These are phyloP conservation scores for Cercospora berteroae DNA, from an alignment of 2,329 filamentous ascomycete species.

Conservation along the genomic window DNA sequence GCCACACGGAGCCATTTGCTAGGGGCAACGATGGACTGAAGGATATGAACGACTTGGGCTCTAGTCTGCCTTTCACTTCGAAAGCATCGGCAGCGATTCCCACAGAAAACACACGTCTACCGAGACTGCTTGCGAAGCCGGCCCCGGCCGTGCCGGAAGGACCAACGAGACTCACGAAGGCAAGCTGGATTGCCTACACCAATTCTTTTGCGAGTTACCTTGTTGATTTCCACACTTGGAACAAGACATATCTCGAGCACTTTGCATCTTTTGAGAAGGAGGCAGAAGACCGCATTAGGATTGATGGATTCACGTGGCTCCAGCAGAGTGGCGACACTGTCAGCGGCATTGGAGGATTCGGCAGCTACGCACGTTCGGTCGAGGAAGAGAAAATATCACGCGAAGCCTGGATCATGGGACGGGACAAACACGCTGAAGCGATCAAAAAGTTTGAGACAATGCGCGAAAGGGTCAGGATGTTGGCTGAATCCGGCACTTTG, in stretches of 20 bases:
- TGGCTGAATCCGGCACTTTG: conserved; percentile 26
- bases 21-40: conserved; percentile 52
- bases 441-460: conserved; percentile 58
- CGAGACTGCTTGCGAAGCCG: conserved; percentile 34
- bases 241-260: conserved; percentile 55
- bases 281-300: conserved; percentile 36
- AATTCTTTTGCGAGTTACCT: conserved; percentile 56
- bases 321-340: conserved; percentile 42
- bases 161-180: conserved; percentile 46
- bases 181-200: conserved; percentile 53
- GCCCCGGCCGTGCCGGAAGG: conserved; percentile 45
- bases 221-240: conserved; percentile 56
- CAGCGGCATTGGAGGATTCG: conserved; percentile 46
- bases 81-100: conserved; percentile 48
- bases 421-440: conserved; percentile 59
- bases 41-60: conserved; percentile 53
- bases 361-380: conserved; percentile 59
- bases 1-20: conserved; percentile 45
- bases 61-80: conserved; percentile 59
- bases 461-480: conserved; percentile 42
- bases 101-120: conserved; percentile 51
- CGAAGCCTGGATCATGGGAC: conserved; percentile 59
- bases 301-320: conserved; percentile 50
- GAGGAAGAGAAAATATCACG: conserved; percentile 65
- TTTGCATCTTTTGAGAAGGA: conserved; percentile 53